Conservation (phyloP, 1,284 basidiomycete genomes). For the Anthracocystis panici-leucophaei region DNA sequence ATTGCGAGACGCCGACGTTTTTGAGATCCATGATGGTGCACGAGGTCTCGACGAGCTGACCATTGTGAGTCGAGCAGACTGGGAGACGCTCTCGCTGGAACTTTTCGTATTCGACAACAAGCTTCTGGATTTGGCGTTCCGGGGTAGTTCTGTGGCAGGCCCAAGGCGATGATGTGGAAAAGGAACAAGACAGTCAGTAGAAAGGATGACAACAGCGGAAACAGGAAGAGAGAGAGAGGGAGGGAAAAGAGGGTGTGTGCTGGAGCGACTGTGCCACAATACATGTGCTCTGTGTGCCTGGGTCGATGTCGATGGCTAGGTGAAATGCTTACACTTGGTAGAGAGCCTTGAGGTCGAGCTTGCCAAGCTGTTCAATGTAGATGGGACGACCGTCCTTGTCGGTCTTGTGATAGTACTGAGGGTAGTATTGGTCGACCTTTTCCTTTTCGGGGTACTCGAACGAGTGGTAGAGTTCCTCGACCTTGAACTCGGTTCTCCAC, state of each 20-base stretch:
- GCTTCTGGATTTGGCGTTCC: slow-evolving; percentile 88
- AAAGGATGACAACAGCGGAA: neutral
- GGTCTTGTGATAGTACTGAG: slow-evolving; percentile 93
- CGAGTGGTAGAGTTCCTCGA: slow-evolving; percentile 85
- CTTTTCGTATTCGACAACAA: slow-evolving; percentile 94
- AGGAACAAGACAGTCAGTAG: neutral
- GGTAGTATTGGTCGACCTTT: slow-evolving; percentile 90
- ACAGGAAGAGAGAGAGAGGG: neutral
- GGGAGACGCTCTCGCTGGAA: slow-evolving; percentile 79
- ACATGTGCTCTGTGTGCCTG: neutral
- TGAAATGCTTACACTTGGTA: slow-evolving; percentile 58
- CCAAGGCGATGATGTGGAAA: neutral
- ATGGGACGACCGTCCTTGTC: slow-evolving; percentile 97
- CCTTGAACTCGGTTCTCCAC: slow-evolving; percentile 89
- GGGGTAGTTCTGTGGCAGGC: slow-evolving; percentile 77
- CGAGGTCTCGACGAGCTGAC: slow-evolving; percentile 93
- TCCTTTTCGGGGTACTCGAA: slow-evolving; percentile 89
- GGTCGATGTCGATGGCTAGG: neutral
- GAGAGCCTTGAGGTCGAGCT: slow-evolving; percentile 83
- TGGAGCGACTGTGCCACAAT: neutral
- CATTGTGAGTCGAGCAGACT: slow-evolving; percentile 79
- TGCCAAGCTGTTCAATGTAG: slow-evolving; percentile 93
- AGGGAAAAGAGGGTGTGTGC: neutral
- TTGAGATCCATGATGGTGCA: slow-evolving; percentile 97
- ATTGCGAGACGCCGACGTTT: slow-evolving; percentile 83